Percentiles rank a stretch among this genome's conserved stretches.
These are phyloP conservation scores for Phlegmacium glaucopus DNA, from an alignment of 768 basidiomycete genomes.

Conservation along the genomic window DNA sequence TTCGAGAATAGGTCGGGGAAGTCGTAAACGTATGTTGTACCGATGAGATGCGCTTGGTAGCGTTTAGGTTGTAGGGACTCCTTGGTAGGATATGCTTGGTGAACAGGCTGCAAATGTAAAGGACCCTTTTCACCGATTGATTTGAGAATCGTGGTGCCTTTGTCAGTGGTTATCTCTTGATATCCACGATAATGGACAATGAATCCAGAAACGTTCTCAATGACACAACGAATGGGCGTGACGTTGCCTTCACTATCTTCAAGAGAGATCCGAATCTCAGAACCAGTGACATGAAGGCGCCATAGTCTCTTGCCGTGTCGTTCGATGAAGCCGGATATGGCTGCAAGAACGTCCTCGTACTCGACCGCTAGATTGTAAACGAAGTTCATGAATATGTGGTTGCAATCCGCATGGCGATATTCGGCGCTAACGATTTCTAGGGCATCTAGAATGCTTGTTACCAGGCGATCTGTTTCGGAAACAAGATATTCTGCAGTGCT, in stretches of 20 bases:
- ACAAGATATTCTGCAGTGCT: slow-evolving; percentile 97
- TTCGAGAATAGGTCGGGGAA: slow-evolving; percentile 99
- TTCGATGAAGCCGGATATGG: slow-evolving; percentile 98
- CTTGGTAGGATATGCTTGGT: slow-evolving; percentile 92
- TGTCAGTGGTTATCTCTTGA: slow-evolving; percentile 96
- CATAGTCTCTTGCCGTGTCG: slow-evolving; percentile 97
- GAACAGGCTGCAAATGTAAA: slow-evolving; percentile 92
- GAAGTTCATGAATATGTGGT: slow-evolving; percentile 99
- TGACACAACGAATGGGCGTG: slow-evolving; percentile 94
- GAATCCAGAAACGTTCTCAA: slow-evolving; percentile 98
- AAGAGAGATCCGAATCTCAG: slow-evolving; percentile 92
- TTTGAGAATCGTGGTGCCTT: slow-evolving; percentile 92
- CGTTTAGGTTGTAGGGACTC: slow-evolving; percentile 98
- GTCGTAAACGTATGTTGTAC: slow-evolving; percentile 98
- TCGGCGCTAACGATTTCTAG: slow-evolving; percentile 91
- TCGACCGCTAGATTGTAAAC: slow-evolving; percentile 94
- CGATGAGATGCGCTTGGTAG: slow-evolving; percentile 97
- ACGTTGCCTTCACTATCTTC: slow-evolving; percentile 95
- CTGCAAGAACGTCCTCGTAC: slow-evolving; percentile 95
- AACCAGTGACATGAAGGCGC: slow-evolving; percentile 97
- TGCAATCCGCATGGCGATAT: slow-evolving; percentile 91
- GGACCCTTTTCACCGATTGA: slow-evolving; percentile 98
- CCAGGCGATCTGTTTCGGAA: slow-evolving; percentile 95
- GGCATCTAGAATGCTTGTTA: slow-evolving; percentile 91
- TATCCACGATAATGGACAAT: slow-evolving; percentile 98